phyloP scores from a whole-genome alignment of 164 flowering plant genomes.

The Nymphaea colorata region DNA sequence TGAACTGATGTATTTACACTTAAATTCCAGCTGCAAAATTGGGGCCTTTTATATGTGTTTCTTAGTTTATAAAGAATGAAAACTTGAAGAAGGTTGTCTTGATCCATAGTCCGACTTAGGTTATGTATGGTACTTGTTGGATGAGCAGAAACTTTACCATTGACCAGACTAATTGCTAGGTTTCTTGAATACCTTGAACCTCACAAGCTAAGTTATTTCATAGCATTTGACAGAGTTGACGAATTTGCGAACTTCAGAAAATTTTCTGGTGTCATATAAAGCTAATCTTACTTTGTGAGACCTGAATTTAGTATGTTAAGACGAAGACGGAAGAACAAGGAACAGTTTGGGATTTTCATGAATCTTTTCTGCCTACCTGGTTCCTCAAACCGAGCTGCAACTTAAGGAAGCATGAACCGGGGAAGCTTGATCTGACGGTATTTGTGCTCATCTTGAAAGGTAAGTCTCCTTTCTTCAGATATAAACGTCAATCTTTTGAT shows the following conservation, averaged over 20 bases:
- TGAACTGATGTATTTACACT: background rate
- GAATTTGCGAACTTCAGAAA: too few species aligned
- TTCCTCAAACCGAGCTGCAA: background rate
- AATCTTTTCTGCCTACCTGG: background rate
- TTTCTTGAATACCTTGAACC: background rate
- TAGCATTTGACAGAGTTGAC: background rate
- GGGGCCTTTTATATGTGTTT: background rate
- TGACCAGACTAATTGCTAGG: background rate
- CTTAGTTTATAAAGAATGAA: background rate
- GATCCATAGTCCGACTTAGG: background rate
- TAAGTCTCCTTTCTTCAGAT: background rate
- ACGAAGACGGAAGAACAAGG: background rate
- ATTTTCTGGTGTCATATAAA: background rate
- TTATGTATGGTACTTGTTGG: background rate
- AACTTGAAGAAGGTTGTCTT: background rate
- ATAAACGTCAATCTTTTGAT: background rate
- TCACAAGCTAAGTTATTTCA: background rate
- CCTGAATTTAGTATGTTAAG: background rate
- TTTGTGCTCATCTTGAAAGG: background rate
- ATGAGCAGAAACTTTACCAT: background rate
- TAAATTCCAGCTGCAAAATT: background rate
- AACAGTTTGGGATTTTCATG: background rate
- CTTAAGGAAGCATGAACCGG: background rate
- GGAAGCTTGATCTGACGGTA: background rate
- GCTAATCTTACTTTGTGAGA: background rate